Conservation (phyloP, 2,329 filamentous ascomycete genomes). For the Colletotrichum horii region DNA sequence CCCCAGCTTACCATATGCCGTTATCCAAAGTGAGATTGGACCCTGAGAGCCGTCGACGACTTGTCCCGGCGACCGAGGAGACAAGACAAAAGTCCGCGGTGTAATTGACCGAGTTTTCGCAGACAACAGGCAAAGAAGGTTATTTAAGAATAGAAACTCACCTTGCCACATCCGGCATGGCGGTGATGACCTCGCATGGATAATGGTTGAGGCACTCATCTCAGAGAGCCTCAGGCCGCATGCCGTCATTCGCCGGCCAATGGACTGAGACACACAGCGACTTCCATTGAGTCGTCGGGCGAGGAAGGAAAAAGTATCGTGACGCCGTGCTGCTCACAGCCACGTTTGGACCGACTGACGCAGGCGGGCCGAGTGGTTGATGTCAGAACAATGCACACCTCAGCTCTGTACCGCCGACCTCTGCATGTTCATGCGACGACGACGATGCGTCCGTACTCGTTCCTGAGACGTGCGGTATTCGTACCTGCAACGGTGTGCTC, state of each 20-base stretch:
- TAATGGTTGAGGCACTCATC: background rate
- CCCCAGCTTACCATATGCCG: background rate
- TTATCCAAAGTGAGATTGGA: background rate
- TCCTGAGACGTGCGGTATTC: background rate
- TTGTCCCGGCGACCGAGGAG: background rate
- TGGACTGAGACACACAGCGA: constrained; percentile 11
- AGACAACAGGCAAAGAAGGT: constrained; percentile 18
- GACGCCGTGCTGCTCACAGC: constrained; percentile 4
- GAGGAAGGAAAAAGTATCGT: background rate
- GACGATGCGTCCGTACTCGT: background rate
- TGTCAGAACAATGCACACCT: background rate
- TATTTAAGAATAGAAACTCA: constrained; percentile 22
- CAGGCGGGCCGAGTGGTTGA: constrained; percentile 10
- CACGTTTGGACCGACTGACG: background rate
- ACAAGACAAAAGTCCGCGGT: background rate
- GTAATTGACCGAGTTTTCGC: background rate
- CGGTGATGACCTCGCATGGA: constrained; percentile 6
- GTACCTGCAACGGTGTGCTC: background rate
- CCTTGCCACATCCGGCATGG: constrained; percentile 13
- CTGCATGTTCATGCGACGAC: background rate
- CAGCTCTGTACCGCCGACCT: constrained; percentile 1
- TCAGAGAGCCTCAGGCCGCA: constrained; percentile 8
- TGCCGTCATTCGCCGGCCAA: background rate
- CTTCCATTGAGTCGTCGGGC: background rate
- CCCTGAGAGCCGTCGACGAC: background rate